Conservation (phyloP, 257 asterid genomes). For the Petunia axillaris region DNA sequence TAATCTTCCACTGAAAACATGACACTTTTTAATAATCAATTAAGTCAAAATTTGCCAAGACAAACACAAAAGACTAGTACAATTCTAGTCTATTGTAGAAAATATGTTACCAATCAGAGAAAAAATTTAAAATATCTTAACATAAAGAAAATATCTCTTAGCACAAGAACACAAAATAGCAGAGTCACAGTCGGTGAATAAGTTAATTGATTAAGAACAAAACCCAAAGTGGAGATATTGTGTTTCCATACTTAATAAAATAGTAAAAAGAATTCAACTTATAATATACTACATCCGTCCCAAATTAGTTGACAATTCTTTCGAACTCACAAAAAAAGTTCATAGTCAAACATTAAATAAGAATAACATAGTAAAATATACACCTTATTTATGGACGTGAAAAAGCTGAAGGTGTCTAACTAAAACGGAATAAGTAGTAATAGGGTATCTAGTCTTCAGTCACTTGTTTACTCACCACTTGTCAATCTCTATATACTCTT, state of each 20-base stretch:
- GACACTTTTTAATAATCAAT: constrained; percentile 37
- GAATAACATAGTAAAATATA: not conserved
- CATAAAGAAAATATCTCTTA: not conserved
- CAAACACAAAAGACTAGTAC: not conserved
- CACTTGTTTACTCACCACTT: not conserved
- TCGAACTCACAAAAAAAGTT: no score
- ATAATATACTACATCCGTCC: not conserved
- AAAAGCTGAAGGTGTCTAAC: no score
- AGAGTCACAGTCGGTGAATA: constrained; percentile 62
- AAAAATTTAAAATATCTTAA: not conserved
- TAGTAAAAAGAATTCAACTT: not conserved
- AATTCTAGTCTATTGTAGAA: not conserved
- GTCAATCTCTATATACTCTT: not conserved
- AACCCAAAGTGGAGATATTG: not conserved
- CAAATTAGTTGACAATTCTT: no score
- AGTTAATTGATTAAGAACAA: constrained; percentile 4
- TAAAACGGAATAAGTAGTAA: no score
- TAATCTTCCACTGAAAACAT: not conserved
- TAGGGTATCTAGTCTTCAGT: not conserved
- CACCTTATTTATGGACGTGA: not conserved
- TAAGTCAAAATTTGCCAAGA: constrained; percentile 33
- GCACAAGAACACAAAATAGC: not conserved
- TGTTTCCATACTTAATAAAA: not conserved
- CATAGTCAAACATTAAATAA: no score
- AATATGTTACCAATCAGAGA: not conserved